Evolutionary conservation across 2,329 filamentous ascomycete genomes (phyloP), one percentile per base, ranked within the genome.

Genomic region (Setomelanomma holmii): DNA sequence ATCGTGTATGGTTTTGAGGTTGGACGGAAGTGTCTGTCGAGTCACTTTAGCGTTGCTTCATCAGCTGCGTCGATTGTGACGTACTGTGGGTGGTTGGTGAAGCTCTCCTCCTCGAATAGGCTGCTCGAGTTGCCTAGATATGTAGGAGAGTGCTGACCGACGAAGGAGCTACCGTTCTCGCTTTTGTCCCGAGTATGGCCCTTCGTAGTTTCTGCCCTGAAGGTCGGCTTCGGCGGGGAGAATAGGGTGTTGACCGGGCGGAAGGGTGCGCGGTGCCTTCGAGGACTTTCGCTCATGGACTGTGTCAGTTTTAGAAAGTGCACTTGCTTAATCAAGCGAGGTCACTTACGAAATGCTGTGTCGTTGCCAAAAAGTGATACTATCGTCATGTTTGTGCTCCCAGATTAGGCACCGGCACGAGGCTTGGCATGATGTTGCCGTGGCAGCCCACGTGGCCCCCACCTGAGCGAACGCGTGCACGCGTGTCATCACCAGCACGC

Each of bases 1-100:
- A 84, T 84, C 17, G 58, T 78, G 56, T 54, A 14, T 12, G 40
- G 41, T 45, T 17, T n/a, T n/a, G n/a, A n/a, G n/a, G n/a, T n/a
- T n/a, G n/a, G n/a, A n/a, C n/a, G n/a, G n/a, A n/a, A n/a, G n/a
- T n/a, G n/a, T n/a, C 53, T 56, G 23, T 16, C 12, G 40, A 11
- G 12, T 27, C n/a, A 16, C 7, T 36, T 36, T n/a, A n/a, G n/a
- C 16, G 34, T 10, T 36, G 34, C 14, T 10, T 14, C 10, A 14
- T 30, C 11, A n/a, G 34, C 34, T 16, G 34, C 7, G 7, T 36
- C 34, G 7, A 20, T n/a, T n/a, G 19, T 4, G 8, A 45, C 42
- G 24, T 47, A 45, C 39, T 48, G 45, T 35, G 43, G 34, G 36
- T 36, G 40, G 8, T 33, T 48, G 1, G 10, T 17, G 20, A 40